Evolutionary conservation across 2,329 filamentous ascomycete genomes (phyloP), one percentile per base, ranked within the genome.

Genomic region (Phymatotrichopsis omnivora): DNA sequence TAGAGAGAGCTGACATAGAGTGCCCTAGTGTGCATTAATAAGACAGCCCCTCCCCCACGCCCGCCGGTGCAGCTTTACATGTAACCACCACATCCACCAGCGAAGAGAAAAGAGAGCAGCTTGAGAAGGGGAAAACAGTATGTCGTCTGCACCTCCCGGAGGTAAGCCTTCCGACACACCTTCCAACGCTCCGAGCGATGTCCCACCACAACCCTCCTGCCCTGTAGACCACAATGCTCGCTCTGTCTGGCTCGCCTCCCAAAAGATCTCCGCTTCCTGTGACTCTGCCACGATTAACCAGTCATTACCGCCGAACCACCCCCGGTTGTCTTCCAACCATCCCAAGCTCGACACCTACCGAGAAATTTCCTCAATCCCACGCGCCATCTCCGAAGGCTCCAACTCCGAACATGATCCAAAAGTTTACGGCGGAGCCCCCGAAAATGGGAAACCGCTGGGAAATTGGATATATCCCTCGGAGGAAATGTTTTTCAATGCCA

Each of bases 391-490:
- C 38, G 35, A 63, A 61, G 43, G 61, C 35, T 54, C 63, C 37
- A 61, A 60, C 44, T 60, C 58, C 49, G 61, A 66, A 58, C 62
- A 57, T 56, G 53, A 43, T 11, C 53, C 64, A 7, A 56, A 59
- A 28, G 56, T 60, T 57, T 62, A 55, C 51, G 71, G 51, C 54
- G 62, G 41, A 25, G 33, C 20, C 31, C 12, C 25, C 5, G 31
- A 10, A 20, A 23, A 17, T 16, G 24, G n/a, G 70, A 30, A 64
- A 65, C 27, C 68, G 67, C 63, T 56, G 0, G 89, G 89, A 0
- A 94, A 95, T 63, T 98, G 91, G 91, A 80, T 98, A 51, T 98
- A 98, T 65, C 91, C 91, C 0, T 91, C 83, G 0, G 89, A 96
- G 64, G 82, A 84, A 61, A 93, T 95, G 78, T 98, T 98, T 71